Percentiles rank a stretch among this genome's conserved stretches.
Evolutionary conservation across 768 basidiomycete genomes (phyloP).

Genomic region (Gloeophyllum trabeum): DNA sequence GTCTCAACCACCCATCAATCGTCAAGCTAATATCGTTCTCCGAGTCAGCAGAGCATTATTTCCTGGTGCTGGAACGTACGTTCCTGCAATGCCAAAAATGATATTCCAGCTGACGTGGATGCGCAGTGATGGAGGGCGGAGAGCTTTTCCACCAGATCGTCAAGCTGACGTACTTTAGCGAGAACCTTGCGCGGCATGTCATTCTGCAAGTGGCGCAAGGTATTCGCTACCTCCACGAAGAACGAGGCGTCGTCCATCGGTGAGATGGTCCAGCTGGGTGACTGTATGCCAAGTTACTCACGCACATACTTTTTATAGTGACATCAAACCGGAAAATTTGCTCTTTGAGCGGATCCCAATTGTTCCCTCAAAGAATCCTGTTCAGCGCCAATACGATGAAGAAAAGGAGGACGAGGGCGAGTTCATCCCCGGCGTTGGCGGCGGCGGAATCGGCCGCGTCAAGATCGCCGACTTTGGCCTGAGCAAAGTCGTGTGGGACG

Average conservation of each 20-base stretch:
- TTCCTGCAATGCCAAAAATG: conserved; percentile 8
- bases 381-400: conserved; percentile 86
- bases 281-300: neutral
- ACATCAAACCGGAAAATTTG: conserved; percentile 98
- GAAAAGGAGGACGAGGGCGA: conserved; percentile 99
- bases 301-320: conserved; percentile 23
- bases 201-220: conserved; percentile 93
- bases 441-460: conserved; percentile 94
- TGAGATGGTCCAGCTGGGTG: conserved; percentile 12
- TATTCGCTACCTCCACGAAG: conserved; percentile 93
- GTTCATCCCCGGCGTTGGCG: conserved; percentile 84
- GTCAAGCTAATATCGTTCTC: conserved; percentile 88
- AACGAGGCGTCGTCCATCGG: conserved; percentile 95
- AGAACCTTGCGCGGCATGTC: conserved; percentile 93
- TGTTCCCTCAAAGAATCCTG: conserved; percentile 67
- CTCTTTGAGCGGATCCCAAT: conserved; percentile 91
- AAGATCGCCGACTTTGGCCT: conserved; percentile 99
- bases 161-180: conserved; percentile 97
- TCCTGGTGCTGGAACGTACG: conserved; percentile 84
- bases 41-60: conserved; percentile 90
- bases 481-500: conserved; percentile 97
- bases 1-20: conserved; percentile 83
- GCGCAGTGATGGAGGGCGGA: conserved; percentile 88
- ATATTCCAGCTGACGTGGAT: conserved; percentile 6
- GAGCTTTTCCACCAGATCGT: conserved; percentile 99